Evolutionary conservation across 768 basidiomycete species (phyloP).

Genomic region (Jaapia argillacea): DNA sequence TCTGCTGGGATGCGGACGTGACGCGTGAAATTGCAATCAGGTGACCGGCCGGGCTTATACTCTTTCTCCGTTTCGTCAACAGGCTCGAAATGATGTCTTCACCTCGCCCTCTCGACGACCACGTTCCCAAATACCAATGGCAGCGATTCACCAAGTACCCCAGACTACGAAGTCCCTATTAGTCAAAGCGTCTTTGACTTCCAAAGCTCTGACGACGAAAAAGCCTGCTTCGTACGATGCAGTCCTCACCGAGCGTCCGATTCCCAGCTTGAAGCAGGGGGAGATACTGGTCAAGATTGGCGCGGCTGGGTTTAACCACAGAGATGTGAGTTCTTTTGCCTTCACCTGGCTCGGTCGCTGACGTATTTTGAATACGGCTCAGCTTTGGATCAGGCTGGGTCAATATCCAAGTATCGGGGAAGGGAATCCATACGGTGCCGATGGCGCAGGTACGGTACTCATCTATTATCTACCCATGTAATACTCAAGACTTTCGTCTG

Average conservation of each 20-base stretch:
- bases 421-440: slow-evolving; percentile 57
- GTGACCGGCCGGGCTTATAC: too few species aligned
- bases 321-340: slow-evolving; percentile 37
- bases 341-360: not conserved
- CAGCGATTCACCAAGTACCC: too few species aligned
- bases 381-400: slow-evolving; percentile 72
- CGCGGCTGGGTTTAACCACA: slow-evolving; percentile 70
- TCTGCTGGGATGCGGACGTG: too few species aligned
- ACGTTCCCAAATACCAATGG: too few species aligned
- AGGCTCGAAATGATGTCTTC: too few species aligned
- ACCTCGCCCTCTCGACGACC: too few species aligned
- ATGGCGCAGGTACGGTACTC: slow-evolving; percentile 53
- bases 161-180: slow-evolving; percentile 37
- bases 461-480: not conserved
- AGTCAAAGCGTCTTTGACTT: too few species aligned
- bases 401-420: slow-evolving; percentile 53
- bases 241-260: slow-evolving; percentile 34
- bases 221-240: slow-evolving; percentile 49
- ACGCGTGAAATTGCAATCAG: too few species aligned
- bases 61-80: too few species aligned
- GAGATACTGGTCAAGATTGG: slow-evolving; percentile 59
- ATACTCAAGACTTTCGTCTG: too few species aligned
- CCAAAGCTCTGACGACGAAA: slow-evolving; percentile 25
- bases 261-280: slow-evolving; percentile 41
- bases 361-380: slow-evolving; percentile 1